Conservation (phyloP, 2,329 filamentous ascomycete species). For the Cryoendolithus antarcticus region DNA sequence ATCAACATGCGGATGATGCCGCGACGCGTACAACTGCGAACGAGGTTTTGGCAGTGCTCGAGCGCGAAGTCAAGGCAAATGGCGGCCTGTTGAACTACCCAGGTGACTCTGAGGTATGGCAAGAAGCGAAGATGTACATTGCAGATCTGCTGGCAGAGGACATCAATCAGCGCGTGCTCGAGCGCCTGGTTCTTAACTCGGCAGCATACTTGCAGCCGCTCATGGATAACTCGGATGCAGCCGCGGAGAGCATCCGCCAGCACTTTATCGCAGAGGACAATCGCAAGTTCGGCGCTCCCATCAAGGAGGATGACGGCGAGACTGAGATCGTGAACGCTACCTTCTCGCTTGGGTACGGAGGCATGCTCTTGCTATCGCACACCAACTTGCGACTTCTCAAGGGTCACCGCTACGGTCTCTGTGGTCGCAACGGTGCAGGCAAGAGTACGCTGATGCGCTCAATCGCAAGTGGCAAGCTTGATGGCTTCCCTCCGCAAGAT, state of each 20-base stretch:
- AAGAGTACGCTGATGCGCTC: constrained; percentile 99
- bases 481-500: constrained; percentile 89
- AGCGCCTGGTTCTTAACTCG: constrained; percentile 57
- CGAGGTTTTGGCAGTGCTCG: constrained; percentile 62
- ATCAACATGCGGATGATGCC: constrained; percentile 35
- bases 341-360: constrained; percentile 94
- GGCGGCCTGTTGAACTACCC: constrained; percentile 50
- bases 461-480: constrained; percentile 89
- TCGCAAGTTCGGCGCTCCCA: constrained; percentile 71
- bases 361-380: constrained; percentile 91
- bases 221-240: constrained; percentile 50
- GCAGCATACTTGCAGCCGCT: constrained; percentile 65
- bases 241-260: constrained; percentile 62
- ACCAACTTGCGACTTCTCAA: constrained; percentile 90
- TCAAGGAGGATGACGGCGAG: constrained; percentile 84
- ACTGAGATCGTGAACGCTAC: constrained; percentile 94
- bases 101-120: constrained; percentile 51
- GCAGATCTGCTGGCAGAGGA: constrained; percentile 77
- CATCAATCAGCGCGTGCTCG: constrained; percentile 67
- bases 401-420: constrained; percentile 93
- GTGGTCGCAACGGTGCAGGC: constrained; percentile 90
- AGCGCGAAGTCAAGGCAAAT: constrained; percentile 61
- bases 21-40: constrained; percentile 56
- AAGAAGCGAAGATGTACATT: constrained; percentile 60
- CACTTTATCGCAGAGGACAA: constrained; percentile 75